A percentile compares a stretch with the other conserved stretches of the same genome.
Conservation (phyloP, 805 yeast genomes). For the Monosporozyma unispora region DNA sequence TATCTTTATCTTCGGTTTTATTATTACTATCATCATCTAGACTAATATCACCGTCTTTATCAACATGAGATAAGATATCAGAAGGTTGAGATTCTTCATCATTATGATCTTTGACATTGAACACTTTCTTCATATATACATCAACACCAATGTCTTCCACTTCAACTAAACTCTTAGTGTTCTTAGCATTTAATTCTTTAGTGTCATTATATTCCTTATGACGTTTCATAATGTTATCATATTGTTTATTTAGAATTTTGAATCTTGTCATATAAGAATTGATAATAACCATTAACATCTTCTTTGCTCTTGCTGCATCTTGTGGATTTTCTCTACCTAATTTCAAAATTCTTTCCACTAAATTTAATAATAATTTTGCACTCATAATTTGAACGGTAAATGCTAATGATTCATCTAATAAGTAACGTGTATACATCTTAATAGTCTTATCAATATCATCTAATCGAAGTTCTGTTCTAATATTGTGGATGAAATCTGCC, state of each 20-base stretch:
- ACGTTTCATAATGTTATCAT: conserved; percentile 52
- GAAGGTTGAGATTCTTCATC: conserved; percentile 8
- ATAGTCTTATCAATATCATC: conserved; percentile 85
- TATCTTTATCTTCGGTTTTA: conserved; percentile 5
- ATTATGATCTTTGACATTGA: conserved; percentile 24
- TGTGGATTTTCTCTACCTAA: conserved; percentile 55
- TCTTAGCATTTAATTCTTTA: conserved; percentile 35
- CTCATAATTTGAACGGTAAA: conserved; percentile 93
- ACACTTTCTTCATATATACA: conserved; percentile 26
- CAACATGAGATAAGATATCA: not conserved
- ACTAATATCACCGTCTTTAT: conserved; percentile 11
- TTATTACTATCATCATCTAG: conserved; percentile 11
- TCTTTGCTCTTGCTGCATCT: conserved; percentile 52
- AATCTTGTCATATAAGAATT: conserved; percentile 84
- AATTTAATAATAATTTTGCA: conserved; percentile 76
- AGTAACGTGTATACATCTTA: conserved; percentile 64
- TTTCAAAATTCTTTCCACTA: conserved; percentile 81
- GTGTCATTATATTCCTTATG: conserved; percentile 46
- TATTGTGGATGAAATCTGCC: conserved; percentile 91
- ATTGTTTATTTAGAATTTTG: conserved; percentile 62
- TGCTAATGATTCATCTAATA: conserved; percentile 75
- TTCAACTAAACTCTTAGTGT: conserved; percentile 30
- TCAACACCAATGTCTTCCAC: conserved; percentile 34
- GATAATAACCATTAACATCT: conserved; percentile 74
- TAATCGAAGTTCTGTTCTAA: conserved; percentile 71